phyloP scores from a whole-genome alignment of 2,329 filamentous ascomycete species.

The Alternaria brassicicola region DNA sequence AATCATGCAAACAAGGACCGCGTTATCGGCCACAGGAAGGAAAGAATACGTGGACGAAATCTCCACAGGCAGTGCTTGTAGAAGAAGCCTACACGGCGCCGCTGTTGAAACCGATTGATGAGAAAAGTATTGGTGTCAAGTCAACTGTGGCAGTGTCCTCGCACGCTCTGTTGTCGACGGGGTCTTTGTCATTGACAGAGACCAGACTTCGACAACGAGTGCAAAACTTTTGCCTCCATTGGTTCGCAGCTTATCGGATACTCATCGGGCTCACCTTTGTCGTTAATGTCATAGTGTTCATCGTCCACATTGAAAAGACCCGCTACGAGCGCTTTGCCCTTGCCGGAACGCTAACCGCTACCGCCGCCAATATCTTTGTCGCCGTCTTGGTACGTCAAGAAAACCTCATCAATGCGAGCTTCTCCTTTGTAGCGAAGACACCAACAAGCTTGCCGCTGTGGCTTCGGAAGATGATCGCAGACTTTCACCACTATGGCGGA shows the following conservation, averaged over 20 bases:
- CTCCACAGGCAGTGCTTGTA: neutral
- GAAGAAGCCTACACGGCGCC: neutral
- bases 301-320: neutral
- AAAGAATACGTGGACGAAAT: neutral
- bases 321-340: neutral
- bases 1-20: neutral
- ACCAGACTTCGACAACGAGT: neutral
- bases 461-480: conserved; percentile 31
- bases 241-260: conserved; percentile 27
- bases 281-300: conserved; percentile 14
- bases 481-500: conserved; percentile 44
- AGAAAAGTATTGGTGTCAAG: neutral
- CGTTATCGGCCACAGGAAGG: neutral
- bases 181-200: neutral
- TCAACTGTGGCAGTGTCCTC: neutral
- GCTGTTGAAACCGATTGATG: neutral
- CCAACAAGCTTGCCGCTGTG: conserved; percentile 31
- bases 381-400: conserved; percentile 45
- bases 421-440: conserved; percentile 34
- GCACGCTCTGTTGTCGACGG: neutral
- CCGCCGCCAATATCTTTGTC: conserved; percentile 43
- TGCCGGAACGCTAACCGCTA: conserved; percentile 28
- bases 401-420: conserved; percentile 41
- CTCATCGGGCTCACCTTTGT: conserved; percentile 16
- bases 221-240: conserved; percentile 15